These are phyloP conservation scores for Jamesozyma hellenica DNA, from an alignment of 805 yeast genomes.

Conservation along the genomic window DNA sequence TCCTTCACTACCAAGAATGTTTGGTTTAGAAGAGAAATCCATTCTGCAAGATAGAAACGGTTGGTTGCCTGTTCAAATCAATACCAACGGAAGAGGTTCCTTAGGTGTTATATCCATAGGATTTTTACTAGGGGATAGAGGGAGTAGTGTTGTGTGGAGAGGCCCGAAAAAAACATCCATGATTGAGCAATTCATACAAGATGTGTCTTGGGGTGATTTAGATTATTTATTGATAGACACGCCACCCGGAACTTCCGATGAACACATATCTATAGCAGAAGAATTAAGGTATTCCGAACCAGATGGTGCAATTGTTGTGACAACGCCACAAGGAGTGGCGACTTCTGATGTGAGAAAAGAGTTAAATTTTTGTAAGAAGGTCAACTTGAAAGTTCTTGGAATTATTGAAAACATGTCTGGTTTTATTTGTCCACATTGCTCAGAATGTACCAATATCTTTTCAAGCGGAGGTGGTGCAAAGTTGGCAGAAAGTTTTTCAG, in stretches of 20 bases:
- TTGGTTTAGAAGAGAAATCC: conserved; percentile 73
- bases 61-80: conserved; percentile 77
- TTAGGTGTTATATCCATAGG: conserved; percentile 80
- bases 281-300: conserved; percentile 62
- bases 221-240: conserved; percentile 80
- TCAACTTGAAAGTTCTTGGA: conserved; percentile 70
- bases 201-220: conserved; percentile 82
- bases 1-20: conserved; percentile 93
- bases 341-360: conserved; percentile 92
- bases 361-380: conserved; percentile 83
- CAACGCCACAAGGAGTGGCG: conserved; percentile 92
- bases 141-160: conserved; percentile 92
- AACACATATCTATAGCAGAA: conserved; percentile 93
- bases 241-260: conserved; percentile 98
- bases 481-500: conserved; percentile 49
- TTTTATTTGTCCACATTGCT: conserved; percentile 86
- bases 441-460: conserved; percentile 85
- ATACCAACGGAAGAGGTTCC: conserved; percentile 31
- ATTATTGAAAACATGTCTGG: conserved; percentile 96
- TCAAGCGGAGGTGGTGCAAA: conserved; percentile 84
- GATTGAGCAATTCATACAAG: conserved; percentile 86
- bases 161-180: conserved; percentile 98
- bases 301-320: conserved; percentile 90
- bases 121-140: conserved; percentile 71
- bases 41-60: conserved; percentile 75